A percentile compares a stretch with the other conserved stretches of the same genome.
Evolutionary conservation across 345 rosid genomes (phyloP).

Genomic region (Moricandia arvensis): DNA sequence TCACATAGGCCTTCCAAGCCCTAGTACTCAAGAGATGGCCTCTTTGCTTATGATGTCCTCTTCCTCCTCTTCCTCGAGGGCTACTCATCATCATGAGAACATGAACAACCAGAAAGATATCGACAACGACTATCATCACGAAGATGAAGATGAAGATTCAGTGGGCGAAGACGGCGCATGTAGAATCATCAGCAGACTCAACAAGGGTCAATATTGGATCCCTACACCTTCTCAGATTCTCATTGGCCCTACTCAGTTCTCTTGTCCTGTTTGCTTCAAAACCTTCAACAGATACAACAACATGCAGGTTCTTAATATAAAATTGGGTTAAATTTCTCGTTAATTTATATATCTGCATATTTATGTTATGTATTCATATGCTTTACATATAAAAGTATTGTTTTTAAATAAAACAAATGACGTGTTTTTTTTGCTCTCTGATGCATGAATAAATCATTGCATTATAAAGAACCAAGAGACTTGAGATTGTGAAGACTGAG

Average conservation of each 20-base stretch:
- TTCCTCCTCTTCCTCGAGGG: conserved; percentile 36
- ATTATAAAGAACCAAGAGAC: conserved; percentile 48
- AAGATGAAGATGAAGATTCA: conserved; percentile 49
- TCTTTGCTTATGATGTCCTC: conserved; percentile 55
- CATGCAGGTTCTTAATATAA: conserved; percentile 70
- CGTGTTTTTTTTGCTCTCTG: conserved; percentile 32
- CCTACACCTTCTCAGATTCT: conserved; percentile 98
- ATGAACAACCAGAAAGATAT: conserved; percentile 24
- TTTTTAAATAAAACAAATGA: conserved; percentile 37
- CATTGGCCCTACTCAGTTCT: conserved; percentile 95
- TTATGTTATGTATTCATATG: neutral
- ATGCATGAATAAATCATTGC: conserved; percentile 45
- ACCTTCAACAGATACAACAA: conserved; percentile 96
- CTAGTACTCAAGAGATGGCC: conserved; percentile 76
- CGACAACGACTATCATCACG: conserved; percentile 8
- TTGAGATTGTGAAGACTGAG: conserved; percentile 44
- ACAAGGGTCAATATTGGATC: conserved; percentile 97
- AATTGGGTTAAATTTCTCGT: neutral
- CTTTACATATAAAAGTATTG: conserved; percentile 21
- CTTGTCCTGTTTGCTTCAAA: conserved; percentile 97
- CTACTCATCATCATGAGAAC: conserved; percentile 29
- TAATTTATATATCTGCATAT: neutral
- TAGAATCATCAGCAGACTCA: too few relatives aligned
- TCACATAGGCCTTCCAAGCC: conserved; percentile 89
- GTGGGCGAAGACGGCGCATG: conserved; percentile 48